Evolutionary conservation across 2,329 filamentous ascomycete species (phyloP).

Genomic region (Akanthomyces lecanii): DNA sequence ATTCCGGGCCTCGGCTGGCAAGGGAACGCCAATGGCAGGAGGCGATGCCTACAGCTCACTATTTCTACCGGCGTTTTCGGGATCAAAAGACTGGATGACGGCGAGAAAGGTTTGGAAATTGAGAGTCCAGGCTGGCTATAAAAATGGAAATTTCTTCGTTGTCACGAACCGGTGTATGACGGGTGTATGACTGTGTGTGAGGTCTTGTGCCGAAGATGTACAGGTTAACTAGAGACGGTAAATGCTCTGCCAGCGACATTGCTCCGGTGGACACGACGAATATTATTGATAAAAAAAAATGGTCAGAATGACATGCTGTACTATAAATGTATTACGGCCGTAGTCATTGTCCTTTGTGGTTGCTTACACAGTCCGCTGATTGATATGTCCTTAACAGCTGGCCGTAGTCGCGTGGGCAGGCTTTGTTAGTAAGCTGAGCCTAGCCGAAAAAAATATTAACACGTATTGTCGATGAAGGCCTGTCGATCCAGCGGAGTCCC

Average conservation of each 20-base stretch:
- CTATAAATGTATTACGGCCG: too few species aligned
- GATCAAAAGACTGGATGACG: slow-evolving; percentile 8
- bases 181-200: too few species aligned
- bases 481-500: slow-evolving; percentile 6
- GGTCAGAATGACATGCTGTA: too few species aligned
- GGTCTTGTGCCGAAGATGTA: neutral
- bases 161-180: neutral
- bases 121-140: slow-evolving; percentile 7
- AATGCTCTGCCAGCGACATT: too few species aligned
- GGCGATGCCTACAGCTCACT: slow-evolving; percentile 6
- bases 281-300: too few species aligned
- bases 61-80: slow-evolving; percentile 15
- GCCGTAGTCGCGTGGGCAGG: neutral
- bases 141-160: neutral
- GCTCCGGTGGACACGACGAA: too few species aligned
- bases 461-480: slow-evolving; percentile 10
- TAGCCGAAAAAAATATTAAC: neutral
- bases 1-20: slow-evolving; percentile 17
- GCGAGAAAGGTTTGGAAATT: slow-evolving; percentile 12
- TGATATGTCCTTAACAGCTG: neutral
- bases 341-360: neutral
- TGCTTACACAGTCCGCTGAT: too few species aligned
- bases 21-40: neutral
- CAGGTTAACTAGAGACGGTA: neutral
- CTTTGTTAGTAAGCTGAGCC: slow-evolving; percentile 4